A percentile compares a stretch with the other conserved stretches of the same genome.
These are phyloP conservation scores for Leccinum variicolor DNA, from an alignment of 768 basidiomycete genomes.

Conservation along the genomic window DNA sequence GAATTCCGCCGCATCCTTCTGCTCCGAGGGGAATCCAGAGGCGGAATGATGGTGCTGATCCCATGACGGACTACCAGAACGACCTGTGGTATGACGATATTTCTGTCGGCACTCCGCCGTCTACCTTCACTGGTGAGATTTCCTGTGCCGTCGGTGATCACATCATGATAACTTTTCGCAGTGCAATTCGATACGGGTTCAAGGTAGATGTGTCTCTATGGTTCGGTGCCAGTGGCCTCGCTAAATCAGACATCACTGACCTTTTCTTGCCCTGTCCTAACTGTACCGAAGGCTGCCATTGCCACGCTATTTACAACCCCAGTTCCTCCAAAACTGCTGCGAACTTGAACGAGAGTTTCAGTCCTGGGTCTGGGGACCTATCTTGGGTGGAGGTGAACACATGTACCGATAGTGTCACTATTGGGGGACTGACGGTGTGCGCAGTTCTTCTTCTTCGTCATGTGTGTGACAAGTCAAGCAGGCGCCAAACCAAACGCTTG, in stretches of 20 bases:
- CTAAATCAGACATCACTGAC: constrained; percentile 12
- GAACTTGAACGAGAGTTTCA: background rate
- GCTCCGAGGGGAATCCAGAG: background rate
- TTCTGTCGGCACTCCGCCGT: constrained; percentile 1
- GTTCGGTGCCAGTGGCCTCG: too few relatives aligned
- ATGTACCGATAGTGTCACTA: constrained; percentile 1
- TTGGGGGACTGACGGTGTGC: constrained; percentile 6
- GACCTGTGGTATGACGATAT: constrained; percentile 10
- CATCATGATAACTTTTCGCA: background rate
- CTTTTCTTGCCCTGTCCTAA: constrained; percentile 24
- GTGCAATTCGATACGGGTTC: constrained; percentile 3
- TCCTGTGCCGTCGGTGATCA: background rate
- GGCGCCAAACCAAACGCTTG: constrained; percentile 11
- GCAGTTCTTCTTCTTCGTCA: background rate
- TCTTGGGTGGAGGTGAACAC: constrained; percentile 2
- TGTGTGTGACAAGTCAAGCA: background rate
- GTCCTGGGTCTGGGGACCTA: background rate
- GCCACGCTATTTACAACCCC: constrained; percentile 33
- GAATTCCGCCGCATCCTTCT: background rate
- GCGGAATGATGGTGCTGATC: background rate
- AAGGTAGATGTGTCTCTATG: constrained; percentile 1
- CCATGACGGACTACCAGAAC: background rate
- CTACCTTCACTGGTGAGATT: background rate
- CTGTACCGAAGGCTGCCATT: constrained; percentile 24
- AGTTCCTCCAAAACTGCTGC: constrained; percentile 4